Evolutionary conservation across 2,329 filamentous ascomycete genomes (phyloP), one percentile per base, ranked within the genome.

Genomic region (Arthrinium phaeospermum): DNA sequence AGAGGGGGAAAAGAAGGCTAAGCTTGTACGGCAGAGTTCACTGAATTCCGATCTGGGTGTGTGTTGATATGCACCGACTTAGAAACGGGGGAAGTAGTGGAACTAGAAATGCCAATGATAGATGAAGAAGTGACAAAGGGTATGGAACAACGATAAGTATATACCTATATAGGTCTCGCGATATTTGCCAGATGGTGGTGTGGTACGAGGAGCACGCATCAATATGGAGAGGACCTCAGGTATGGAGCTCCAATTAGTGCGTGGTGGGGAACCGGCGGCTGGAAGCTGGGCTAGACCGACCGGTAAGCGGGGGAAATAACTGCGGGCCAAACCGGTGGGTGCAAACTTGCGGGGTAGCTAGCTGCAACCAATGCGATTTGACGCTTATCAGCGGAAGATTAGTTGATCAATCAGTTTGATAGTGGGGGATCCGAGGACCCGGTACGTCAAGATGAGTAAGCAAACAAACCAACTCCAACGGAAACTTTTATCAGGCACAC

Each of bases 371-470:
- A 61, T 61, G 16, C 53, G 5, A 61, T 61, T 53, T 41, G 34
- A n/a, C 34, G 57, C 57, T 64, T 64, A 64, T n/a, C 57, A n/a
- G 57, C 57, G 57, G 57, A 34, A 64, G 57, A 34, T 3, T 24
- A 14, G 19, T 22, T 8, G 27, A 19, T 34, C 14, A 24, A 27
- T 14, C 49, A 5, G 30, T 19, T 46, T 19, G 45, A 46, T 16
- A 8, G n/a, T 24, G 4, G 47, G 16, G 30, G 30, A 61, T 34
- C 53, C 27, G 30, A 37, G 30, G 34, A 37, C 4, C 6, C 13
- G 57, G 34, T 41, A 41, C 34, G 57, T 64, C 57, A 64, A 61
- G 34, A 64, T 64, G 57, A 64, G 57, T 64, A 64, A 64, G 57
- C 57, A n/a, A 8, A 1, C 14, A 34, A 19, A 41, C 8, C 30